phyloP scores from a whole-genome alignment of 1,284 basidiomycete genomes.

The Neonothopanus nambi region DNA sequence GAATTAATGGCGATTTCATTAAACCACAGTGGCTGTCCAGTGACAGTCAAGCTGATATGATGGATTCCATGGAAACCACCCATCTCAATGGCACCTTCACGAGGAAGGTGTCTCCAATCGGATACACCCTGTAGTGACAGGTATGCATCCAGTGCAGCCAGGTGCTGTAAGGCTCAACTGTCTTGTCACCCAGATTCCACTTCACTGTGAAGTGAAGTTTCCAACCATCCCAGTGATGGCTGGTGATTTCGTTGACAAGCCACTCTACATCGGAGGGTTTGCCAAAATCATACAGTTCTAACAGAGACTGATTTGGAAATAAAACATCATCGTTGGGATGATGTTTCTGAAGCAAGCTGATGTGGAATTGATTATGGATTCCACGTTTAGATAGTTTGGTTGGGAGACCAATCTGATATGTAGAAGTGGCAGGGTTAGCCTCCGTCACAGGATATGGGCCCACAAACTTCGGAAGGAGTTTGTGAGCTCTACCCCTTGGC shows the following conservation, averaged over 20 bases:
- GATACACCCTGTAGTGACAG: not conserved
- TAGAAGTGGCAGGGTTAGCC: constrained; percentile 22
- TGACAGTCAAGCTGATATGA: too few relatives aligned
- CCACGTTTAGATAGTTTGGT: constrained; percentile 18
- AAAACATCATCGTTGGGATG: not conserved
- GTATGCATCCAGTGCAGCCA: not conserved
- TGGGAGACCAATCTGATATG: constrained; percentile 30
- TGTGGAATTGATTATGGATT: constrained; percentile 25
- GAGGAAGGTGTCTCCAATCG: not conserved
- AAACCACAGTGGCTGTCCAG: too few relatives aligned
- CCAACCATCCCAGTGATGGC: not conserved
- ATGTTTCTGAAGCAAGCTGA: constrained; percentile 7
- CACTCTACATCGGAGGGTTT: not conserved
- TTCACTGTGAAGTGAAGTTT: not conserved
- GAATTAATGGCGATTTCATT: too few relatives aligned
- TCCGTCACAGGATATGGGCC: constrained; percentile 30
- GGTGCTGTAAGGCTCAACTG: not conserved
- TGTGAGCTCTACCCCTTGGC: constrained; percentile 26
- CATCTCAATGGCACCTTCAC: too few relatives aligned
- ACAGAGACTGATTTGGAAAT: not conserved
- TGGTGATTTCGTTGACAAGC: not conserved
- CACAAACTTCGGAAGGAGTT: constrained; percentile 31
- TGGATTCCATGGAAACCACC: too few relatives aligned
- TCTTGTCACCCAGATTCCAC: not conserved
- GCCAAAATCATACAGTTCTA: constrained; percentile 8